Evolutionary conservation across 1,139 yeast species (phyloP), one percentile per base, ranked within the genome.

Genomic region (Zygosaccharomyces sapae): DNA sequence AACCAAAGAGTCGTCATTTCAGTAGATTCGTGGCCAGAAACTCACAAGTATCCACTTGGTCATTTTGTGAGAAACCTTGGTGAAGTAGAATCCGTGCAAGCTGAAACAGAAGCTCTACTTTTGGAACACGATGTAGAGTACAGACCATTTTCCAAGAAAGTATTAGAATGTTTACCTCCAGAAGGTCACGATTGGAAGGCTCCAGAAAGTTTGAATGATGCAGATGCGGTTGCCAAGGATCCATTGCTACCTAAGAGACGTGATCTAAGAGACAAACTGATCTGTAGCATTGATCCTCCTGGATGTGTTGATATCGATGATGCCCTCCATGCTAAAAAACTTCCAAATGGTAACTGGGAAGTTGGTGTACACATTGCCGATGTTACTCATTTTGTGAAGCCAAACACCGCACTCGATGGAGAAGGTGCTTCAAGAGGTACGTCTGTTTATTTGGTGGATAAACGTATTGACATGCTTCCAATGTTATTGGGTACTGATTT

Each of bases 331-430:
- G 97, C 98, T 0, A 73, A 76, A 55, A 65, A 68, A 47, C 75
- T 94, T 42, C 90, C 96, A 2, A 92, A 94, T 66, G 98, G 98
- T 2, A 88, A 90, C 65, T 89, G 79, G 70, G 96, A 92, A 66
- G 96, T 94, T 44, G 98, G 99, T 62, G 99, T 94, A 30, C 99
- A 94, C 66, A 94, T 94, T 71, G 99, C 99, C 5, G 99, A 94
- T 71, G 99, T 94, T 19, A 88, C 97, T 1, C 95, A 94, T 68
- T 94, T 94, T 61, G 98, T 94, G 42, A 88, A 89, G 67, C 84
- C 98, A 0, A 86, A 83, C 55, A 89, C 97, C 3, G 83, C 98
- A 0, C 74, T 94, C 51, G 98, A 94, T 66, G 85, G 80, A 43
- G 99, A 94, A 70, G 99, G 97, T 68, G 96, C 97, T 1, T 77